Evolutionary conservation across 352 stramenopile genomes (phyloP).

Genomic region (Phytophthora boehmeriae): DNA sequence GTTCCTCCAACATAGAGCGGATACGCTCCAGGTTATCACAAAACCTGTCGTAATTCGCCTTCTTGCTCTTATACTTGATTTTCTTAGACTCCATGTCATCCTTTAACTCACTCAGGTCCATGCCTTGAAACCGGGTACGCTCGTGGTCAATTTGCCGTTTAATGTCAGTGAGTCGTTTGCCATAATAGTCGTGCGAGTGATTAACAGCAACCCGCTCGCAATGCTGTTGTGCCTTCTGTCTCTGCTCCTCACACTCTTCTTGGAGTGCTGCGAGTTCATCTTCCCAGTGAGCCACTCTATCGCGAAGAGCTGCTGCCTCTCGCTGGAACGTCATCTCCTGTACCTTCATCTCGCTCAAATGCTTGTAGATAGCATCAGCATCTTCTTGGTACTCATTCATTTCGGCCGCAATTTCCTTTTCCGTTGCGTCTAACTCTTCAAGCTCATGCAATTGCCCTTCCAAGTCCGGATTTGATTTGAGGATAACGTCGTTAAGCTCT

Average conservation of each 20-base stretch:
- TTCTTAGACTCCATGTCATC: slow-evolving; percentile 79
- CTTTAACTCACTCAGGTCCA: slow-evolving; percentile 79
- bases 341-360: slow-evolving; percentile 75
- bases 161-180: slow-evolving; percentile 79
- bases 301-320: slow-evolving; percentile 43
- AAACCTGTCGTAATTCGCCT: slow-evolving; percentile 65
- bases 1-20: slow-evolving; percentile 75
- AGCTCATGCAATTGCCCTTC: slow-evolving; percentile 63
- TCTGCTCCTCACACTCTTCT: slow-evolving; percentile 65
- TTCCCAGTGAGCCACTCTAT: slow-evolving; percentile 61
- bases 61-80: slow-evolving; percentile 75
- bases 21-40: slow-evolving; percentile 65
- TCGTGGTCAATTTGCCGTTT: slow-evolving; percentile 80
- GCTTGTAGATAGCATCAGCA: slow-evolving; percentile 73
- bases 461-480: slow-evolving; percentile 73
- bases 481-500: slow-evolving; percentile 62
- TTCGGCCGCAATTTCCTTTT: slow-evolving; percentile 53
- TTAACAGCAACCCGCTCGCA: slow-evolving; percentile 72
- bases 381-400: slow-evolving; percentile 66
- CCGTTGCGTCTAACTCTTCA: slow-evolving; percentile 55
- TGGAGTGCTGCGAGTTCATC: slow-evolving; percentile 51
- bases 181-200: slow-evolving; percentile 79
- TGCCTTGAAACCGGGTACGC: slow-evolving; percentile 77
- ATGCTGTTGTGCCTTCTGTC: slow-evolving; percentile 60
- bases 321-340: slow-evolving; percentile 69